Evolutionary conservation across 805 yeast species (phyloP).

Genomic region (Candida khao-thaluensis): DNA sequence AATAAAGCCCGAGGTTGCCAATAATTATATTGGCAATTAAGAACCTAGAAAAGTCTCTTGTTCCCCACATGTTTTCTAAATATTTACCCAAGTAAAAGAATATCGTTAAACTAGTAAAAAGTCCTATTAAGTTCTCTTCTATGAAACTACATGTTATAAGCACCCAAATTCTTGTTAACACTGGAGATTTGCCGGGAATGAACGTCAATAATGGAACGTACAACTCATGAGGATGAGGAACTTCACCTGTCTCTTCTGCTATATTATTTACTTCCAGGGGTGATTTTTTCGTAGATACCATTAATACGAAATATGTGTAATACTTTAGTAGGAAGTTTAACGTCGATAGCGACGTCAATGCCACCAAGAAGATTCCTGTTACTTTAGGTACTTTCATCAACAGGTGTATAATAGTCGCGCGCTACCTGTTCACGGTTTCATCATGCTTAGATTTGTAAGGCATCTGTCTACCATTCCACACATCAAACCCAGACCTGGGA

Average conservation of each 20-base stretch:
- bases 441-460: constrained; percentile 4
- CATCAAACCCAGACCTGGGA: constrained; percentile 17
- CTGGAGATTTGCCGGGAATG: constrained; percentile 44
- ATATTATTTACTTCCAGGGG: constrained; percentile 23
- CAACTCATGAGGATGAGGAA: constrained; percentile 46
- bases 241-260: constrained; percentile 34
- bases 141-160: constrained; percentile 46
- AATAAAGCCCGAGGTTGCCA: constrained; percentile 36
- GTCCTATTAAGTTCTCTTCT: constrained; percentile 43
- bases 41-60: constrained; percentile 51
- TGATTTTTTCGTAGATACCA: constrained; percentile 27
- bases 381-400: constrained; percentile 34
- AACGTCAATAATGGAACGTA: constrained; percentile 52
- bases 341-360: constrained; percentile 28
- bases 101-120: constrained; percentile 35
- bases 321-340: constrained; percentile 36
- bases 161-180: constrained; percentile 49
- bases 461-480: constrained; percentile 8
- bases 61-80: constrained; percentile 66
- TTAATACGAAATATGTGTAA: constrained; percentile 37
- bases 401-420: no score
- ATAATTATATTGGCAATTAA: constrained; percentile 34
- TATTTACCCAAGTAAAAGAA: constrained; percentile 58
- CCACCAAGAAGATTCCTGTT: constrained; percentile 34
- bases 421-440: no score